Evolutionary conservation across 768 basidiomycete genomes (phyloP).

Genomic region (Daedaleopsis sinensis): DNA sequence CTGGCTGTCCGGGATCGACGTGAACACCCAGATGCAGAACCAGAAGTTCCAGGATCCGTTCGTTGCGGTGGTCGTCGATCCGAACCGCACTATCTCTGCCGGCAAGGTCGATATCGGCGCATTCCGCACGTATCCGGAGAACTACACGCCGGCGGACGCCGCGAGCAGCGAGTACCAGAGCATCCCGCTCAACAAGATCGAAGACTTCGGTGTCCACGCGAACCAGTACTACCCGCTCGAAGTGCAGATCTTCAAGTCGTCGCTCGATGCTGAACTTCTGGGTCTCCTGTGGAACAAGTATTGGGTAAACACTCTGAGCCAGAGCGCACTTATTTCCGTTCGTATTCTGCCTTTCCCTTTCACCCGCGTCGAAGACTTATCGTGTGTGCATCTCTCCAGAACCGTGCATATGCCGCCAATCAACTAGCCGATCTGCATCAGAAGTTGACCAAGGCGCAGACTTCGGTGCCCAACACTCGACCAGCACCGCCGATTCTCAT

Average conservation of each 20-base stretch:
- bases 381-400: conserved; percentile 54
- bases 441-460: conserved; percentile 79
- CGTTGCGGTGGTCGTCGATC: conserved; percentile 97
- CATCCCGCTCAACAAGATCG: conserved; percentile 95
- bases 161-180: conserved; percentile 89
- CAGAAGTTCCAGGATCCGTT: conserved; percentile 97
- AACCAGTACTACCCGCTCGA: conserved; percentile 95
- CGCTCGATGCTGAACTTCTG: conserved; percentile 83
- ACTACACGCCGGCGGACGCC: conserved; percentile 79
- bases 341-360: conserved; percentile 24
- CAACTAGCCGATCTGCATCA: conserved; percentile 89
- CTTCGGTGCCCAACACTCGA: conserved; percentile 58
- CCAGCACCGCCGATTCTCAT: conserved; percentile 56
- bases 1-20: conserved; percentile 99
- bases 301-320: conserved; percentile 96
- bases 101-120: conserved; percentile 99
- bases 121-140: conserved; percentile 96
- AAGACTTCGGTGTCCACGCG: conserved; percentile 99
- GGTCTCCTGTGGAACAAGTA: conserved; percentile 98
- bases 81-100: conserved; percentile 96
- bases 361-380: neutral
- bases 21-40: conserved; percentile 94
- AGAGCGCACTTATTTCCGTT: conserved; percentile 91
- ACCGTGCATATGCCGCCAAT: conserved; percentile 90
- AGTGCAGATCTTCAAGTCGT: conserved; percentile 93